Evolutionary conservation across 176 grass and related monocot species (phyloP).

Genomic region (Aegilops speltoides): DNA sequence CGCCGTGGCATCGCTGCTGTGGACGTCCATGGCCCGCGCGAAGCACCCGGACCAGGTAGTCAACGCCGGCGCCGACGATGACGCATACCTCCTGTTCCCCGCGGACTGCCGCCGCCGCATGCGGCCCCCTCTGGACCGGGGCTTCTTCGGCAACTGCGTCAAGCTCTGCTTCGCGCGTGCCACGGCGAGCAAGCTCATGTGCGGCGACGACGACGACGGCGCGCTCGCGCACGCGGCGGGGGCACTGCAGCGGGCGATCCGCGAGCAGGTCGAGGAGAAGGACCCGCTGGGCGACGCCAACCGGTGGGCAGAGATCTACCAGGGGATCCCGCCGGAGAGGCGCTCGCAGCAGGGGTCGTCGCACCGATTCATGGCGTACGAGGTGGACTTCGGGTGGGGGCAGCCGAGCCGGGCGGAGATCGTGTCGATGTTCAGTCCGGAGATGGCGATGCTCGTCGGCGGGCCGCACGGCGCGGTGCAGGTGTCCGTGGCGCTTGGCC

Average conservation of each 20-base stretch:
- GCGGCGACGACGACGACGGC: background rate
- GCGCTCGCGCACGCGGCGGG: background rate
- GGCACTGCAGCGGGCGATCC: constrained; percentile 4
- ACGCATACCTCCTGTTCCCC: constrained; percentile 12
- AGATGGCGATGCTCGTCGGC: constrained; percentile 17
- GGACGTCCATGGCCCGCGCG: constrained; percentile 38
- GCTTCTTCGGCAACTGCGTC: constrained; percentile 57
- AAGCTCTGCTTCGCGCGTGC: background rate
- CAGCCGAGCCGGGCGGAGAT: constrained; percentile 47
- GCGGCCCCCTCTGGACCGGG: constrained; percentile 11
- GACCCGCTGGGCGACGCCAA: background rate
- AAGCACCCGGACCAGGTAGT: background rate
- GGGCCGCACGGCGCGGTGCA: constrained; percentile 34
- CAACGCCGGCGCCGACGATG: background rate
- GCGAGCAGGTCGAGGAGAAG: background rate
- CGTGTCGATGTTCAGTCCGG: background rate
- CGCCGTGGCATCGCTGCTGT: constrained; percentile 25
- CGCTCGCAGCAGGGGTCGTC: constrained; percentile 12
- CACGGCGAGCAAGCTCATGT: background rate
- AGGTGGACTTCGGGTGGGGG: constrained; percentile 59
- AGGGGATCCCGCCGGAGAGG: background rate
- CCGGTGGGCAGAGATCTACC: background rate
- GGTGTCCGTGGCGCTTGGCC: constrained; percentile 31
- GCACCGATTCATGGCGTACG: constrained; percentile 44
- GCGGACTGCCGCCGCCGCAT: constrained; percentile 37